A percentile compares a stretch with the other conserved stretches of the same genome.
phyloP scores from a whole-genome alignment of 345 rosid species.

The Nasturtium officinale region DNA sequence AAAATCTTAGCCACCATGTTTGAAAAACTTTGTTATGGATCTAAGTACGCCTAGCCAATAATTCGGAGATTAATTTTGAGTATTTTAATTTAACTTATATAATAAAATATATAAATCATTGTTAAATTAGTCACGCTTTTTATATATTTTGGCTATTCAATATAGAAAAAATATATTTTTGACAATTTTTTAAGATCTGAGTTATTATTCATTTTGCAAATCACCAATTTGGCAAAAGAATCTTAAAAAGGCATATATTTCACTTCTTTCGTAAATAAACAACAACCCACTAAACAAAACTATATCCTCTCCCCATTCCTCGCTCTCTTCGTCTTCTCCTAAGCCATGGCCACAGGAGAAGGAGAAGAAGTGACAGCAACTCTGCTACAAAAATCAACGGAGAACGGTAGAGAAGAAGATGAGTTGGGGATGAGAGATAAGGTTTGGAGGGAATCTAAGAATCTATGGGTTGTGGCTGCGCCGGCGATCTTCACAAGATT shows the following conservation, averaged over 20 bases:
- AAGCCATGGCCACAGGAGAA: conserved; percentile 32
- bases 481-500: conserved; percentile 78
- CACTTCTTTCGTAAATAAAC: neutral
- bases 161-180: no score
- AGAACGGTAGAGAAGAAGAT: conserved; percentile 13
- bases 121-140: no score
- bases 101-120: no score
- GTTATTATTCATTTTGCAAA: no score
- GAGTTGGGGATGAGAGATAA: conserved; percentile 43
- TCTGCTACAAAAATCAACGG: conserved; percentile 22
- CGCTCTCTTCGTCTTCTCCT: neutral
- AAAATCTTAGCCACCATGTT: neutral
- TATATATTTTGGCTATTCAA: neutral
- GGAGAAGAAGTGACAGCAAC: conserved; percentile 43
- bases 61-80: no score
- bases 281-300: neutral
- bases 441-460: conserved; percentile 63
- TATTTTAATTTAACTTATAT: no score
- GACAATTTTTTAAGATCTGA: neutral
- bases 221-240: conserved; percentile 1
- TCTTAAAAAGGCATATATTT: neutral
- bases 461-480: conserved; percentile 69
- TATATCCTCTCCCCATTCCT: neutral
- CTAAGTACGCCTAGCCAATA: no score
- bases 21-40: no score